Evolutionary conservation across 1,284 basidiomycete species (phyloP), one percentile per base, ranked within the genome.

Genomic region (Trichosporon ovoides): DNA sequence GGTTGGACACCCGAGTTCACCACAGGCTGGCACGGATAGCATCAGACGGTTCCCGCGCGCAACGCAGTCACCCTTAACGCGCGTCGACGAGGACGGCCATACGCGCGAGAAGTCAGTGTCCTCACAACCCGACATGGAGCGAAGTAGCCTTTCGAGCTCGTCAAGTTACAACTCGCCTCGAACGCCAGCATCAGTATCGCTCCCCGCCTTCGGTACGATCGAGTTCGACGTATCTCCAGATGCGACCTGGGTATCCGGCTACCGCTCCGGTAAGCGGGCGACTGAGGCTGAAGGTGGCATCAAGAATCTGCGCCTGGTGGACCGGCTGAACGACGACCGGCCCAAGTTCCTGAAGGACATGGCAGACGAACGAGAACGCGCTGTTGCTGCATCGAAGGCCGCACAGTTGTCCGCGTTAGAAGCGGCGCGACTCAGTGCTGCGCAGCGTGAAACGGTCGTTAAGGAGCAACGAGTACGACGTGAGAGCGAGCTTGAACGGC

Each of bases 151-250:
- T 48, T 58, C 61, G 36, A 55, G 64, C 46, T 58, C 62, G 2
- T 57, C 67, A 2, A 54, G 58, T 24, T 57, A 35, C 38, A 67
- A 38, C 55, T 66, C 22, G 55, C 64, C 58, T 3, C 58, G 22
- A 2, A 68, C 68, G 3, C 69, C 69, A 0, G 59, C 61, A 7
- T 70, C 68, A 3, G 18, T 57, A 1, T 38, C 40, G 14, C 38
- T 46, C 10, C 66, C 69, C 0, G 63, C 75, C 3, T 68, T 77
- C 11, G 75, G 72, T 5, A 69, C 71, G 3, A 73, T 78, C 31
- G 75, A 77, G 53, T 78, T 78, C 58, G 74, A 78, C 52, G 58
- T 78, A 22, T 73, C 75, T 60, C 56, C 63, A 3, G 60, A 68
- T 10, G 60, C 50, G 9, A 34, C 50, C 14, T 35, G 20, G 20